Conservation (phyloP, 202 grass and related monocot genomes). For the Schoenoplectus tabernaemontani region DNA sequence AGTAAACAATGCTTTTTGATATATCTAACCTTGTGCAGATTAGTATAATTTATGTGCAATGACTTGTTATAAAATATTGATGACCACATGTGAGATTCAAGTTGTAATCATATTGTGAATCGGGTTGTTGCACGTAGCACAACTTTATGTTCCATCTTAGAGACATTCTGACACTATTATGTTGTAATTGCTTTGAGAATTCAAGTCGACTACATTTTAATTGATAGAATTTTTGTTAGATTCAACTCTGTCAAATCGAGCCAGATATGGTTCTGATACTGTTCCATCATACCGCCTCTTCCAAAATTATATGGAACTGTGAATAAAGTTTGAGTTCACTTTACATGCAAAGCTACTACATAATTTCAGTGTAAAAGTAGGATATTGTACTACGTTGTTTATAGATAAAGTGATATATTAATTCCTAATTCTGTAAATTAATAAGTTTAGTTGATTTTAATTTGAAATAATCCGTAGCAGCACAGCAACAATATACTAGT, state of each 20-base stretch:
- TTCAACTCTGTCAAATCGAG: background rate
- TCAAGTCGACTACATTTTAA: background rate
- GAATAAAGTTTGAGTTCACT: no score
- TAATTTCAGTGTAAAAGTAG: no score
- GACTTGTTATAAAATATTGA: background rate
- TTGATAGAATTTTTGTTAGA: background rate
- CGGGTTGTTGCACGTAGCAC: background rate
- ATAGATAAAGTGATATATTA: no score
- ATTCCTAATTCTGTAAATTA: no score
- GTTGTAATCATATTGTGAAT: background rate
- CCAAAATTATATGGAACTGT: no score
- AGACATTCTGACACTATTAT: background rate
- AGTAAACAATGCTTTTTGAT: background rate
- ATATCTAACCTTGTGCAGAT: background rate
- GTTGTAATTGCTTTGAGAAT: background rate
- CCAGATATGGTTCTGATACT: background rate
- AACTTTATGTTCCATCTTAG: background rate
- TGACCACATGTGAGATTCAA: background rate
- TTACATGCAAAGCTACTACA: background rate
- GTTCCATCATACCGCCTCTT: background rate
- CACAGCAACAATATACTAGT: no score
- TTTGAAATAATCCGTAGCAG: no score
- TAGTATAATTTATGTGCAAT: background rate
- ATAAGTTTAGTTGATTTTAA: no score
- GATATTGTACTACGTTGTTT: no score